phyloP scores from a whole-genome alignment of 345 rosid species.

The Atalantia buxifolia region DNA sequence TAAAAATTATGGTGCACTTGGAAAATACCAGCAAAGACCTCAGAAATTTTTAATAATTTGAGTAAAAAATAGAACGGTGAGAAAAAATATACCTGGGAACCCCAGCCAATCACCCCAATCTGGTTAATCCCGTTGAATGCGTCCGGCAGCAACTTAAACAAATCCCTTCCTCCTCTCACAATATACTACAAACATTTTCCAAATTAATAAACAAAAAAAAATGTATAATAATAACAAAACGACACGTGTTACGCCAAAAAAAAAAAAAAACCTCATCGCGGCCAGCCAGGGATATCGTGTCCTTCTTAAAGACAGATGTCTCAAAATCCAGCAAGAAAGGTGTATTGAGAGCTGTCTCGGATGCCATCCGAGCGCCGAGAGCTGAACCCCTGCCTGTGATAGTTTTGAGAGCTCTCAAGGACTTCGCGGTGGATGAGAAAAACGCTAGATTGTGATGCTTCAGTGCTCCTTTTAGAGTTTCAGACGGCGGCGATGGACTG shows the following conservation, averaged over 20 bases:
- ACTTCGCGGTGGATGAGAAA: conserved; percentile 38
- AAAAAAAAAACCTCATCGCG: conserved; percentile 56
- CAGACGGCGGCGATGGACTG: conserved; percentile 16
- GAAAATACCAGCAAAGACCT: too few relatives aligned
- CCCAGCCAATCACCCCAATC: conserved; percentile 96
- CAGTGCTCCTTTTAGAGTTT: conserved; percentile 20
- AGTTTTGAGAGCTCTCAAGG: conserved; percentile 32
- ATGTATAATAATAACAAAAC: background rate
- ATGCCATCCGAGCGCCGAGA: conserved; percentile 46
- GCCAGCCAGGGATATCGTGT: conserved; percentile 72
- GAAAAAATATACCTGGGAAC: conserved; percentile 96
- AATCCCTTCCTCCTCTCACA: conserved; percentile 95
- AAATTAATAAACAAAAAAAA: background rate
- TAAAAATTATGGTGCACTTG: too few relatives aligned
- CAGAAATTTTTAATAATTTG: too few relatives aligned
- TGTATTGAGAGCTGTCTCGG: conserved; percentile 34
- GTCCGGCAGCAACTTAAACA: conserved; percentile 76
- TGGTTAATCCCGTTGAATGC: conserved; percentile 92
- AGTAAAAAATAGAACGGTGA: background rate
- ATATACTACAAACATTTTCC: conserved; percentile 47
- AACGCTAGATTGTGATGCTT: conserved; percentile 26
- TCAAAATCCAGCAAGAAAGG: conserved; percentile 53
- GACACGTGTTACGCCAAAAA: background rate
- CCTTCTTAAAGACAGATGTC: conserved; percentile 78
- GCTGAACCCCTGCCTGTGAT: conserved; percentile 32